phyloP scores from a whole-genome alignment of 2,329 filamentous ascomycete species.

The Hypomyces rosellus region DNA sequence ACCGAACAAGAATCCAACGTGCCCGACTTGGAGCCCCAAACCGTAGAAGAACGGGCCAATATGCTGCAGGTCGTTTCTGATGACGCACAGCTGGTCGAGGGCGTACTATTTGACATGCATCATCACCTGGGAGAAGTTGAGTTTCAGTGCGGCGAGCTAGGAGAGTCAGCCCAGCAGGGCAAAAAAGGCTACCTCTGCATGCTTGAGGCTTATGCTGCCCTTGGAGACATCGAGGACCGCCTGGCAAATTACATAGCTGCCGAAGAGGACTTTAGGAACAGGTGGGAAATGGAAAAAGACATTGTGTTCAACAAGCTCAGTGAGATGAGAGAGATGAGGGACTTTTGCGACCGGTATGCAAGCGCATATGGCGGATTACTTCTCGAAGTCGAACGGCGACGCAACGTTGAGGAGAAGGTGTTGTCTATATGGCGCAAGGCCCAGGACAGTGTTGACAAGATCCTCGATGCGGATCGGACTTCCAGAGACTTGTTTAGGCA shows the following conservation, averaged over 20 bases:
- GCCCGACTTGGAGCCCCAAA: conserved; percentile 60
- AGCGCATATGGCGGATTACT: conserved; percentile 79
- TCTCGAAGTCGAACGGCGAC: conserved; percentile 73
- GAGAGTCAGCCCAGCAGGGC: conserved; percentile 51
- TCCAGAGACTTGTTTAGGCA: conserved; percentile 73
- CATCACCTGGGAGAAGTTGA: conserved; percentile 76
- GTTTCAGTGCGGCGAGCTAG: conserved; percentile 56
- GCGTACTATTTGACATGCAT: conserved; percentile 63
- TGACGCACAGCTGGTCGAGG: conserved; percentile 62
- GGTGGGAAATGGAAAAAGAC: conserved; percentile 70
- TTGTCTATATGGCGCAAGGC: conserved; percentile 71
- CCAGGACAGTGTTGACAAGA: conserved; percentile 65
- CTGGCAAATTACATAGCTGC: conserved; percentile 60
- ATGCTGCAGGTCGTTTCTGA: conserved; percentile 76
- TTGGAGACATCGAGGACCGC: conserved; percentile 62
- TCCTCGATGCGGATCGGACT: conserved; percentile 65
- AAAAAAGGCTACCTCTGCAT: conserved; percentile 49
- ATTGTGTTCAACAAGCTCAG: conserved; percentile 61
- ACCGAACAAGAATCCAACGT: conserved; percentile 48
- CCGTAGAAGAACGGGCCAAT: conserved; percentile 67
- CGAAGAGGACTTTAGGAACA: conserved; percentile 54
- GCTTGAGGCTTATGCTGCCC: conserved; percentile 54
- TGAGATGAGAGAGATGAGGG: conserved; percentile 69
- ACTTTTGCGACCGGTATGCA: conserved; percentile 84
- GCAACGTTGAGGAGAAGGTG: conserved; percentile 66